A percentile compares a stretch with the other conserved stretches of the same genome.
phyloP scores from a whole-genome alignment of 176 grass and related monocot species.

The Rhynchospora tenuis region DNA sequence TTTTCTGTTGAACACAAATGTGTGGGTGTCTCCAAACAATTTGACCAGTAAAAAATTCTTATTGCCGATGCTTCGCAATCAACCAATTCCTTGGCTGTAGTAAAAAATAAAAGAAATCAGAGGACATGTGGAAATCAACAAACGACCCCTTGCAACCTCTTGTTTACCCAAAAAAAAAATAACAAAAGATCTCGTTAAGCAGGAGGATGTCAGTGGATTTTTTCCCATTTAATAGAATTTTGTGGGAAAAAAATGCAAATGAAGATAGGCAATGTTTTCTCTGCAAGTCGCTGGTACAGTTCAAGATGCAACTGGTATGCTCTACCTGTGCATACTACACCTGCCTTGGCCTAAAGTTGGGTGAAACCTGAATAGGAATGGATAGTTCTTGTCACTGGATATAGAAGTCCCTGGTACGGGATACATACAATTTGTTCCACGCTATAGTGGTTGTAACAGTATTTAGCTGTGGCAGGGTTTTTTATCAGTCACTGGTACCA shows the following conservation, averaged over 20 bases:
- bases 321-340: too few relatives aligned
- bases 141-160: not conserved
- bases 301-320: too few relatives aligned
- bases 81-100: not conserved
- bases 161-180: not conserved
- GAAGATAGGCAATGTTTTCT: not conserved
- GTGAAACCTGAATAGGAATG: too few relatives aligned
- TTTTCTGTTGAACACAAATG: not conserved
- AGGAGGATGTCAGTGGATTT: not conserved
- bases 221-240: not conserved
- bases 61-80: not conserved
- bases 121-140: not conserved
- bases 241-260: not conserved
- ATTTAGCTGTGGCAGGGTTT: too few relatives aligned
- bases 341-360: too few relatives aligned
- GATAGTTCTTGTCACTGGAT: too few relatives aligned
- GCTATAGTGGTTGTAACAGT: too few relatives aligned
- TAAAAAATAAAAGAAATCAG: not conserved
- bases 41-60: not conserved
- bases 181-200: not conserved
- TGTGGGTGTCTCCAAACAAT: not conserved
- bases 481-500: too few relatives aligned
- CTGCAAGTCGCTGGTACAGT: too few relatives aligned
- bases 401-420: too few relatives aligned
- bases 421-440: too few relatives aligned